A percentile compares a stretch with the other conserved stretches of the same genome.
phyloP scores from a whole-genome alignment of 2,329 filamentous ascomycete genomes.

The Cercospora zeina region DNA sequence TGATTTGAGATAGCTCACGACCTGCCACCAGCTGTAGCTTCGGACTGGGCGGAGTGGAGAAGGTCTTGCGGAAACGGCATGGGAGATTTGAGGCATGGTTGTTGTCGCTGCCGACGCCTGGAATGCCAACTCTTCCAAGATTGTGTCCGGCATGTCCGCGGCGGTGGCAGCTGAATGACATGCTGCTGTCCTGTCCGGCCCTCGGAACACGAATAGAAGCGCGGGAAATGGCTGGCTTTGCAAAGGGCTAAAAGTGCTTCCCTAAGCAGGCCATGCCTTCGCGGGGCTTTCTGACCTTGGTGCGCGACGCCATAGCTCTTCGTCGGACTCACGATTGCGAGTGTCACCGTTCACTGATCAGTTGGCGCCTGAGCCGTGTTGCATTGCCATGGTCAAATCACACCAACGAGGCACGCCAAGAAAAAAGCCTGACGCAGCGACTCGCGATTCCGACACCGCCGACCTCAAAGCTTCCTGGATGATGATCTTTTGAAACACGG shows the following conservation, averaged over 20 bases:
- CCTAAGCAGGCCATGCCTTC: background rate
- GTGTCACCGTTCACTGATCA: background rate
- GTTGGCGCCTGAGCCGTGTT: background rate
- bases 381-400: background rate
- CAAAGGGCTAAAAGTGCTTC: background rate
- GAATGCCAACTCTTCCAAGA: slow-evolving; percentile 5
- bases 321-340: background rate
- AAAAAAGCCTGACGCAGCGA: slow-evolving; percentile 6
- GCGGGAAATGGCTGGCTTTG: background rate
- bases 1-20: no score
- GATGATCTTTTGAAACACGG: slow-evolving; percentile 7
- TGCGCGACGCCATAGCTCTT: background rate
- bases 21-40: background rate
- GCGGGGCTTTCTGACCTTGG: background rate
- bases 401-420: background rate
- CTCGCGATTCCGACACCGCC: slow-evolving; percentile 2
- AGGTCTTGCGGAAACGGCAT: background rate
- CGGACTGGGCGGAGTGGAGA: background rate
- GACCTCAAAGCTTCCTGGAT: slow-evolving; percentile 6
- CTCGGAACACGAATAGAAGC: background rate
- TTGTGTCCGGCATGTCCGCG: slow-evolving; percentile 3
- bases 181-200: background rate
- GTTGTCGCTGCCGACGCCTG: slow-evolving; percentile 1
- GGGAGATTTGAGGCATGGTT: background rate
- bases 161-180: background rate